phyloP scores from a whole-genome alignment of 129 eudicot species.

The Escallonia rubra region DNA sequence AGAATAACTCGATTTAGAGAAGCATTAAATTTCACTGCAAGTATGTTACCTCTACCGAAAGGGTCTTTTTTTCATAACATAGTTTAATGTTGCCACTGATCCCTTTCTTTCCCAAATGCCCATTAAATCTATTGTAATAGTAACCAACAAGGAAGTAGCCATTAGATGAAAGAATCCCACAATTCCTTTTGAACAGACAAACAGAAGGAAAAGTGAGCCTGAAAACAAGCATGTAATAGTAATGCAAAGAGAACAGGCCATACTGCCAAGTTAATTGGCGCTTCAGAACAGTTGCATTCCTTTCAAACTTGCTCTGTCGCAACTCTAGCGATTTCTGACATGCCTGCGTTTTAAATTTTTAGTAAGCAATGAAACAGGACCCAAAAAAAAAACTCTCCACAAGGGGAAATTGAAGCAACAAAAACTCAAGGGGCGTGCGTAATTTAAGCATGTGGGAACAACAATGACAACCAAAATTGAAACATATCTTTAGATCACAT shows the following conservation, averaged over 20 bases:
- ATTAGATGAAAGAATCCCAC: not conserved
- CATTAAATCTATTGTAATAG: too few species aligned
- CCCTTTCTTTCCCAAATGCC: conserved; percentile 58
- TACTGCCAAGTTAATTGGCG: conserved; percentile 88
- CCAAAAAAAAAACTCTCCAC: not conserved
- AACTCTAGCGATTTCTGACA: conserved; percentile 55
- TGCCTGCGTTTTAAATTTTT: conserved; percentile 37
- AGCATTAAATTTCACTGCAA: too few species aligned
- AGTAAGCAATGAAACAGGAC: not conserved
- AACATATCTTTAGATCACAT: too few species aligned
- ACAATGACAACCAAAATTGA: too few species aligned
- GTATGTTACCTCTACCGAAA: conserved; percentile 38
- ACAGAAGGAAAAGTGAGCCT: not conserved
- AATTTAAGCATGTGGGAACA: too few species aligned
- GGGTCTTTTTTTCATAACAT: conserved; percentile 74
- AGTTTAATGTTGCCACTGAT: conserved; percentile 73
- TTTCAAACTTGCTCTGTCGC: conserved; percentile 68
- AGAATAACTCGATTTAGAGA: too few species aligned
- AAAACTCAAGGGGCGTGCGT: too few species aligned
- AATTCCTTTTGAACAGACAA: too few species aligned
- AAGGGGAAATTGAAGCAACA: not conserved
- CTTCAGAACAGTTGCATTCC: conserved; percentile 67
- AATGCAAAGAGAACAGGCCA: conserved; percentile 9
- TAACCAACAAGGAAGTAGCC: not conserved
- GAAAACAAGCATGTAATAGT: not conserved